A percentile compares a stretch with the other conserved stretches of the same genome.
Conservation (phyloP, 257 asterid genomes). For the Penstemon newberryi region DNA sequence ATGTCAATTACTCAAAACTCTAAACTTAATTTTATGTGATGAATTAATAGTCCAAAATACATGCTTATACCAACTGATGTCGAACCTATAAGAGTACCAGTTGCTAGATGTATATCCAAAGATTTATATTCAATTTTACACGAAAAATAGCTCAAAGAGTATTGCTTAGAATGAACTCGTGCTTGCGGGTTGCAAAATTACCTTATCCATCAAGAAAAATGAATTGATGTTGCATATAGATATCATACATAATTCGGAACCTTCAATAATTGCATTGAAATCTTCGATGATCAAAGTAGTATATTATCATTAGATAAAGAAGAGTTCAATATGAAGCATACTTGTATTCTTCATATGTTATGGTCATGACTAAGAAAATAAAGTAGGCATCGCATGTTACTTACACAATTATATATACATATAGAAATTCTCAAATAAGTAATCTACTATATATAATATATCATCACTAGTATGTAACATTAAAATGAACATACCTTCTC, state of each 20-base stretch:
- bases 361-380: background rate
- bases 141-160: background rate
- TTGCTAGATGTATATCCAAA: background rate
- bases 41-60: background rate
- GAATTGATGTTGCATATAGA: constrained; percentile 1
- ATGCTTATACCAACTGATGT: constrained; percentile 8
- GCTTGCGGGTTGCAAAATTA: background rate
- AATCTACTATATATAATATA: constrained; percentile 1
- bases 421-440: no score
- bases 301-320: background rate
- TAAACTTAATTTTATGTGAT: background rate
- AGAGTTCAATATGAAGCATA: background rate
- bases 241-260: background rate
- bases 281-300: background rate
- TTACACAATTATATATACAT: no score
- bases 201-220: background rate
- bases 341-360: background rate
- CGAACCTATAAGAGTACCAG: background rate
- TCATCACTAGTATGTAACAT: background rate
- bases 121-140: background rate
- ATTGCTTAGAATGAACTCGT: background rate
- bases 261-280: background rate
- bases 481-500: constrained; percentile 47
- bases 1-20: constrained; percentile 8
- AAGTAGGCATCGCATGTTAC: background rate